Evolutionary conservation across 805 yeast species (phyloP), one percentile per base, ranked within the genome.

Genomic region (Scheffersomyces lignosus): DNA sequence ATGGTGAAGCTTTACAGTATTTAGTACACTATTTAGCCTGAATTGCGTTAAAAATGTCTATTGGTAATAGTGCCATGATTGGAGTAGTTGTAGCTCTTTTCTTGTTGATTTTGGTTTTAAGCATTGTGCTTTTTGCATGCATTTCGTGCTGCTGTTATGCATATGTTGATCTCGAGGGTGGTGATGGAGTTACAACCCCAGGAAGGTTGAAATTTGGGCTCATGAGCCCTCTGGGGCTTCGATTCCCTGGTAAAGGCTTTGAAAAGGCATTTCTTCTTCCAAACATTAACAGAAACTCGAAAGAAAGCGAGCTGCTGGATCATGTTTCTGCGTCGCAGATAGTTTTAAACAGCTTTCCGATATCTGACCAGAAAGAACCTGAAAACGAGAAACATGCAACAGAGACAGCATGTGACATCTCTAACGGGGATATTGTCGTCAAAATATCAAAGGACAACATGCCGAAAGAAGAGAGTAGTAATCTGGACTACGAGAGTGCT

Each of bases 401-500:
- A 18, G n/a, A 29, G 9, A 7, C 28, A 10, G n/a, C n/a, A n/a
- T n/a, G n/a, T n/a, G n/a, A n/a, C n/a, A n/a, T n/a, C n/a, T n/a
- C n/a, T n/a, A 25, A 28, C 15, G 25, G 13, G n/a, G 20, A 7
- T 16, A 28, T 34, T 15, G 31, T 15, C 13, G 18, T 26, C 18
- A 10, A 26, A 6, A 15, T 10, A 15, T n/a, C 22, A 25, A n/a
- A 30, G 10, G 22, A 24, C 18, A 26, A 31, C 28, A 22, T 8
- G 25, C 18, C 27, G 13, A 18, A 25, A 13, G 27, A 25, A 3
- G 41, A 33, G n/a, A 22, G 25, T 31, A 16, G n/a, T 7, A 31
- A 8, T 18, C 36, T 31, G 34, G 46, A 35, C 12, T 36, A 27
- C 26, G 31, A 23, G 17, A 38, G 41, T 37, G 44, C 46, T 3